Percentiles rank a stretch among this genome's conserved stretches.
These are phyloP conservation scores for Lathyrus aphaca DNA, from an alignment of 306 rosid genomes.

Conservation along the genomic window DNA sequence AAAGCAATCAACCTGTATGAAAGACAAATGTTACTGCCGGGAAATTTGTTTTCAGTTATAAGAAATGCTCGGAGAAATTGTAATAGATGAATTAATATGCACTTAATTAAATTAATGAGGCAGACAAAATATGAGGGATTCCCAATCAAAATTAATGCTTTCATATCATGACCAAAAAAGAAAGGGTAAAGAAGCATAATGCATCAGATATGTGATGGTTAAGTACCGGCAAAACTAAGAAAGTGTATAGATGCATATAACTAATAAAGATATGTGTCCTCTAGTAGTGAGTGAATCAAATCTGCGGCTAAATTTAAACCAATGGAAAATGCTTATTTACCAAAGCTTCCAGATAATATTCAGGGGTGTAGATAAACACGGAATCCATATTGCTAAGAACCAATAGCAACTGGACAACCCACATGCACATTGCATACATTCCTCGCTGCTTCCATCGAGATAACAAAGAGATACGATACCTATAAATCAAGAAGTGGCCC, in stretches of 20 bases:
- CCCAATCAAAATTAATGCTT: slow-evolving; percentile 20
- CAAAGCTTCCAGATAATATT: slow-evolving; percentile 87
- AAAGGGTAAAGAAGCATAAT: neutral
- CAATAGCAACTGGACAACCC: slow-evolving; percentile 94
- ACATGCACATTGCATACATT: slow-evolving; percentile 96
- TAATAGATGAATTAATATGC: slow-evolving; percentile 21
- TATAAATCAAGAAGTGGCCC: slow-evolving; percentile 38
- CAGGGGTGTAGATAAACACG: slow-evolving; percentile 78
- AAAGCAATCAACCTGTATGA: slow-evolving; percentile 90
- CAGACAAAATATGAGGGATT: neutral
- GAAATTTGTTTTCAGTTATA: neutral
- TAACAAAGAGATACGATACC: slow-evolving; percentile 81
- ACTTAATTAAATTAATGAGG: slow-evolving; percentile 26
- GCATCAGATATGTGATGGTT: slow-evolving; percentile 6
- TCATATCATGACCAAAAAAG: slow-evolving; percentile 17
- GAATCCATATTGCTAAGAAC: slow-evolving; percentile 87
- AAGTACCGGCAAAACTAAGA: slow-evolving; percentile 18
- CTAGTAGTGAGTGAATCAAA: slow-evolving; percentile 31
- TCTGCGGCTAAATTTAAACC: slow-evolving; percentile 24
- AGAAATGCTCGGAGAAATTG: slow-evolving; percentile 27
- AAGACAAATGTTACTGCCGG: slow-evolving; percentile 12
- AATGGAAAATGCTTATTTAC: slow-evolving; percentile 49
- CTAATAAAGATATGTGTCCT: neutral
- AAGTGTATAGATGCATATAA: slow-evolving; percentile 1
- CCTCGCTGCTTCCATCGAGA: slow-evolving; percentile 97